Evolutionary conservation across 176 grass and related monocot species (phyloP).

Genomic region (Echinochloa phyllopogon): DNA sequence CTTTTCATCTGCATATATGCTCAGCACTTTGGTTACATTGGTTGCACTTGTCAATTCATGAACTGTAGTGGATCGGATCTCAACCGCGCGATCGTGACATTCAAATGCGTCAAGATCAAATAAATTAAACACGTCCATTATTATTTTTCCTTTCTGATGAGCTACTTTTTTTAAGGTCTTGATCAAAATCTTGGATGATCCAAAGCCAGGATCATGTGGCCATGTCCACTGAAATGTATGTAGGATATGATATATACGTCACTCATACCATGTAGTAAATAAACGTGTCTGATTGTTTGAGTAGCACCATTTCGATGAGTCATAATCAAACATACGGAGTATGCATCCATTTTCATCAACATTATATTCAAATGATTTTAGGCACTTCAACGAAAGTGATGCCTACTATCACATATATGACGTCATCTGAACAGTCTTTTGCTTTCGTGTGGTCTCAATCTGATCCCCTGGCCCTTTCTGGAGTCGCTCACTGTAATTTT

Average conservation of each 20-base stretch:
- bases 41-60: neutral
- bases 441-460: neutral
- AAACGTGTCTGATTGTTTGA: too few species aligned
- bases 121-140: too few species aligned
- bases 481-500: conserved; percentile 18
- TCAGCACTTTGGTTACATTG: neutral
- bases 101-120: neutral
- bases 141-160: too few species aligned
- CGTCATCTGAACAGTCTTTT: neutral
- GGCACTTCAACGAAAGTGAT: conserved; percentile 20
- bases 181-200: too few species aligned
- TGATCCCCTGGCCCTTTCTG: neutral
- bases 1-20: neutral
- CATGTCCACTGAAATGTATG: too few species aligned
- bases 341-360: neutral
- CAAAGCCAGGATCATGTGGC: too few species aligned
- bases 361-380: conserved; percentile 15
- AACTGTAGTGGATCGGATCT: neutral
- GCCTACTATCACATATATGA: neutral
- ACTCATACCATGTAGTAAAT: too few species aligned
- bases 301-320: neutral
- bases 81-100: neutral
- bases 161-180: too few species aligned
- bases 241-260: too few species aligned
- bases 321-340: neutral